These are phyloP conservation scores for Salix brachista DNA, from an alignment of 345 rosid genomes.

Conservation along the genomic window DNA sequence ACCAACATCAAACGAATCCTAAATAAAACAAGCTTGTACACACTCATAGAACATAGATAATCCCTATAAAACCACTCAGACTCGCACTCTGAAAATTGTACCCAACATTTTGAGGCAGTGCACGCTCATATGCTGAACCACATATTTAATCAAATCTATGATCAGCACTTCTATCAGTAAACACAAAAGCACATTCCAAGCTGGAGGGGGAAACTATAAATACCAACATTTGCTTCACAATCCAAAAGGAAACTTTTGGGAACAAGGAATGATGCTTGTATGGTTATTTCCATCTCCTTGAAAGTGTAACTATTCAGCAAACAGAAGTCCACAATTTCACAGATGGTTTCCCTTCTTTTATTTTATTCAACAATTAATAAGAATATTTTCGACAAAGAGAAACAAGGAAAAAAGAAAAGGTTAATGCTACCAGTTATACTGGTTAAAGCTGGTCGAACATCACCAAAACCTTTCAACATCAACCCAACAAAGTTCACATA, in stretches of 20 bases:
- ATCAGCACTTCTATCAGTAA: too few relatives aligned
- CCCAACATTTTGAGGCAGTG: not conserved
- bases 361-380: not conserved
- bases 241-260: not conserved
- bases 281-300: not conserved
- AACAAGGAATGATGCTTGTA: not conserved
- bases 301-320: not conserved
- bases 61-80: not conserved
- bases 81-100: not conserved
- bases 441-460: not conserved
- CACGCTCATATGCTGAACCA: too few relatives aligned
- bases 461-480: not conserved
- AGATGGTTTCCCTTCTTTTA: not conserved
- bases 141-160: too few relatives aligned
- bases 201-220: too few relatives aligned
- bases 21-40: not conserved
- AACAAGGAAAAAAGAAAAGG: not conserved
- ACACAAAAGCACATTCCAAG: too few relatives aligned
- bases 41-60: not conserved
- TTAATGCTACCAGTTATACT: not conserved
- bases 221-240: too few relatives aligned
- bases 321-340: not conserved
- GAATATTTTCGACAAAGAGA: not conserved
- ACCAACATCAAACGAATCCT: too few relatives aligned
- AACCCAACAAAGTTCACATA: not conserved